Base-by-base conservation (phyloP, 345 rosid species). In the Reutealis trisperma region DNA sequence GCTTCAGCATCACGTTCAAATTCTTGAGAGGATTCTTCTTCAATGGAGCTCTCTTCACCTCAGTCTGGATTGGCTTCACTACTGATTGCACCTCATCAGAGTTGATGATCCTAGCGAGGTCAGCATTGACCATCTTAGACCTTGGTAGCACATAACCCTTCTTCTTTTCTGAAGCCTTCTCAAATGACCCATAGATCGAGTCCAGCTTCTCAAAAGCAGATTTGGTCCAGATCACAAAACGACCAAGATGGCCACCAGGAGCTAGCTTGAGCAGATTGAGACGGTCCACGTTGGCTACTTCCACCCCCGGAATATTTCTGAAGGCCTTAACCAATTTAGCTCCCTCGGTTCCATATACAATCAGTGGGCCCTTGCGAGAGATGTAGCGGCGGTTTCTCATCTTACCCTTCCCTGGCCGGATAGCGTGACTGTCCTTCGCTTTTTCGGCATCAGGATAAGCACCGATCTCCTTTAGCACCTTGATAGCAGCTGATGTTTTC, bases 1-100 rank as follows among this genome's bases (percentile, higher is more conserved):
- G 79, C 87, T 85, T 94, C 64, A 96, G 67, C 99, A 96, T 88
- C 2, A 85, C 87, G 77, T 92, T 91, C 59, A 92, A 76, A 49
- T 96, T 93, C 97, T 92, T 96, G 74, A 96, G 71, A 10, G 99
- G 99, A 58, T 96, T 96, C 88, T 96, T 96, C 94, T 96, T 96
- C 81, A 92, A 27, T 3, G 92, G 82, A 24, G 98, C 92, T 67
- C 98, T 90, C 90, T 90, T 92, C 0, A 79, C 82, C 44, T 83
- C 93, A 82, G 77, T 87, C 85, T 93, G 89, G 52, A 92, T 87
- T 0, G 99, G 99, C 64, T 85, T 92, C 70, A 94, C 97, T 2
- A 94, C 98, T 4, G 96, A 91, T 73, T 96, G 99, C 1, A 96
- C 91, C 88, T 96, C 98, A 78, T 96, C 98, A 1, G 97, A 92